Base-by-base conservation (phyloP, 768 basidiomycete species). In the Mrakia frigida region DNA sequence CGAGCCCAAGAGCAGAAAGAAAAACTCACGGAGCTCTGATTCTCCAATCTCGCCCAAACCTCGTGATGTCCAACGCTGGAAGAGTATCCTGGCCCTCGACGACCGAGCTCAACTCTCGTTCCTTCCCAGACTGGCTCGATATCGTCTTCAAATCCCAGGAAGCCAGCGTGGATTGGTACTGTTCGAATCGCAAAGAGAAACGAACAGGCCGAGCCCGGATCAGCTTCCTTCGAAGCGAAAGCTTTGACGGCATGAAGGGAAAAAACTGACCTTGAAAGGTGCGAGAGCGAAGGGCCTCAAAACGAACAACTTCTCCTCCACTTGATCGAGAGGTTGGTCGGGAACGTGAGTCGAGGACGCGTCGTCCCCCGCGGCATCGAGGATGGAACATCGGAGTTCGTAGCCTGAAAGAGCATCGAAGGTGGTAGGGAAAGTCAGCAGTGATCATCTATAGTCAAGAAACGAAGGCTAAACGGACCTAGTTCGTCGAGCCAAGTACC, bases 261-360 rank as follows among this genome's bases (percentile, higher is more conserved):
- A 16, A 37, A 7, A 6, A 23, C 65, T 33, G 25, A 77, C 75
- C 61, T 77, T 77, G 61, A 72, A 70, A 4, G 39, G 41, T n/a
- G 75, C 75, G 35, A 77, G 56, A 11, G 75, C 70, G n/a, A 46
- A 77, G 25, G 75, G 75, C 7, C 75, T 18, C 0, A 77, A 53
- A 13, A 77, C 41, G 25, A 77, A 77, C 31, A 77, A 59, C 61
- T 73, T 71, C 75, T 77, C 75, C 23, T 77, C 68, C 25, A 70
- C 60, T 50, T 77, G 70, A 0, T 77, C 75, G 28, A 28, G 41
- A 2, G 75, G 60, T 59, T 77, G 61, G 18, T 65, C 33, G 3
- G 63, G 63, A 23, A 65, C 35, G 2, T 61, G n/a, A 13, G 60
- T 2, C 21, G 37, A 37, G 4, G 37, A 18, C 65, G 65, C 35